Evolutionary conservation across 768 basidiomycete genomes (phyloP), one percentile per base, ranked within the genome.

Genomic region (Tulasnella sp.): DNA sequence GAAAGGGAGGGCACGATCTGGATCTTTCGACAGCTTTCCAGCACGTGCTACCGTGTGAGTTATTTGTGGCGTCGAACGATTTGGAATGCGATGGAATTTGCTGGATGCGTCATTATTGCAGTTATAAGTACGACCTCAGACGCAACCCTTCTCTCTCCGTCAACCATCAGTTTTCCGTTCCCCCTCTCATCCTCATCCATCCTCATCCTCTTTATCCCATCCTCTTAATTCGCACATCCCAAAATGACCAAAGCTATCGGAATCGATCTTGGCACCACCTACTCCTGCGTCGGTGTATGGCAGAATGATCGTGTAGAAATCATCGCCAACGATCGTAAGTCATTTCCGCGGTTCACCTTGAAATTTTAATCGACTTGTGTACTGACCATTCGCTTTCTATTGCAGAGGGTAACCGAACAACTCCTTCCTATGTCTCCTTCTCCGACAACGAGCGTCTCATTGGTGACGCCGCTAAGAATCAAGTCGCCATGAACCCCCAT

Each of bases 361-460:
- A 32, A 39, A 42, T 70, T 16, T 39, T 42, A 13, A 26, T 39
- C 70, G 13, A 44, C 69, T 77, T 5, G 35, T 40, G 7, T 74
- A 15, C 37, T 73, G 46, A 73, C 23, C 5, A 1, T 15, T 23
- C 26, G 29, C 15, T 32, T 18, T 48, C n/a, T 35, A 20, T 76
- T 57, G 55, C 37, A 77, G 77, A 90, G 82, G 89, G 89, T 80
- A 88, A 90, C 84, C 87, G 89, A 81, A n/a, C n/a, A n/a, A 90
- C 89, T 13, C 89, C 89, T 26, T 90, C 89, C 78, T 90, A 89
- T 85, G 89, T 90, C 80, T 85, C 86, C 69, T 90, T 90, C 86
- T 85, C 86, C 77, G 89, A 89, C 81, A 86, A 86, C 39, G 89
- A 90, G 83, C 87, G 89, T 80, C 85, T 90, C 32, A 87, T 87